Conservation (phyloP, 2,329 filamentous ascomycete genomes). For the Fusarium piperis region DNA sequence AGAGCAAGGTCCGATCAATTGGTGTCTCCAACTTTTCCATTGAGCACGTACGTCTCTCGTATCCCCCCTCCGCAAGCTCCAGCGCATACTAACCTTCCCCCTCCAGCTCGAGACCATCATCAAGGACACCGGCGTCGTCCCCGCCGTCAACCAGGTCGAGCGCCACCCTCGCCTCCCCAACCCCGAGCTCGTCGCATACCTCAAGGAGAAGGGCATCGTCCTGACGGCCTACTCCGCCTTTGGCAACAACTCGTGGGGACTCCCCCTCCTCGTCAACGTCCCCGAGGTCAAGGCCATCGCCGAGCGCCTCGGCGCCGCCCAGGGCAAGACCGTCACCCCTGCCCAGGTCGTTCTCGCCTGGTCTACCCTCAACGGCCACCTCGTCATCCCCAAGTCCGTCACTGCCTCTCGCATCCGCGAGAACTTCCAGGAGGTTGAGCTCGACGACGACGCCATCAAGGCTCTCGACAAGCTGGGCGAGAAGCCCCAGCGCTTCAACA, state of each 20-base stretch:
- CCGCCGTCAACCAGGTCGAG: constrained; percentile 75
- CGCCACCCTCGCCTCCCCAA: constrained; percentile 71
- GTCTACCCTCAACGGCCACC: constrained; percentile 68
- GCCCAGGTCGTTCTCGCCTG: constrained; percentile 66
- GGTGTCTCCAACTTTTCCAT: constrained; percentile 80
- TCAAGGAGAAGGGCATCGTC: constrained; percentile 70
- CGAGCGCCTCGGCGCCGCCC: constrained; percentile 51
- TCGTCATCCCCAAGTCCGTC: constrained; percentile 80
- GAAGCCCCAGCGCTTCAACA: constrained; percentile 56
- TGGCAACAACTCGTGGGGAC: constrained; percentile 56
- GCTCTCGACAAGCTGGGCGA: constrained; percentile 71
- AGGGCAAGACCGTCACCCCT: constrained; percentile 52
- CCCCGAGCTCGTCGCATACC: constrained; percentile 67
- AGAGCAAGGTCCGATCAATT: constrained; percentile 71
- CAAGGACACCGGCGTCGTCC: constrained; percentile 64
- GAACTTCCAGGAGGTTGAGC: constrained; percentile 75
- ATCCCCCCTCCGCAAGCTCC: neutral
- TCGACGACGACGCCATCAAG: constrained; percentile 66
- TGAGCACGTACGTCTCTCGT: constrained; percentile 51
- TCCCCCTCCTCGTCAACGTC: constrained; percentile 67
- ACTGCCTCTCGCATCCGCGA: constrained; percentile 72
- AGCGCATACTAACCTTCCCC: neutral
- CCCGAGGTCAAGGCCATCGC: constrained; percentile 66
- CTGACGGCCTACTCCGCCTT: constrained; percentile 72
- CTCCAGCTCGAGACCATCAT: constrained; percentile 63